phyloP scores from a whole-genome alignment of 2,329 filamentous ascomycete genomes.

The Diplodia sapinea region DNA sequence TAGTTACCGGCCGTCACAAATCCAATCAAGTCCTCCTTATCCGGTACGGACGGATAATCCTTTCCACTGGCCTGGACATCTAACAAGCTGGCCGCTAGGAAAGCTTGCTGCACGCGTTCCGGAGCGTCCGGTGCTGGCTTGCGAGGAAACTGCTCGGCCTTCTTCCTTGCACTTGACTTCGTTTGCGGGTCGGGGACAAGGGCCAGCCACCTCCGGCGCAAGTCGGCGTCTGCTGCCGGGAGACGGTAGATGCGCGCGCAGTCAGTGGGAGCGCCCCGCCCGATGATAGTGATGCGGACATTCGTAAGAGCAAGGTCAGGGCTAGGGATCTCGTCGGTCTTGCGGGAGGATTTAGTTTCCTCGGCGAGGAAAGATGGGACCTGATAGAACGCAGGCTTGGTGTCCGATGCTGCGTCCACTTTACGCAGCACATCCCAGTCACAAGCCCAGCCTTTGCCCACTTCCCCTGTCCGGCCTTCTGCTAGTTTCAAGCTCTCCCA shows the following conservation, averaged over 20 bases:
- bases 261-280: constrained; percentile 71
- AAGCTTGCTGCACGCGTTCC: constrained; percentile 55
- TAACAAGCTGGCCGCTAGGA: constrained; percentile 53
- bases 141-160: constrained; percentile 33
- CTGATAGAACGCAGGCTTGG: constrained; percentile 8
- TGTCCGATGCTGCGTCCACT: neutral
- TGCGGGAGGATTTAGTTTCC: constrained; percentile 22
- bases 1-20: constrained; percentile 90
- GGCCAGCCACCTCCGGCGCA: constrained; percentile 75
- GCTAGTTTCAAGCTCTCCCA: constrained; percentile 79
- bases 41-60: constrained; percentile 71
- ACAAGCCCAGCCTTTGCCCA: constrained; percentile 81
- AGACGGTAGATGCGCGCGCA: constrained; percentile 88
- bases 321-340: constrained; percentile 30
- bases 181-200: constrained; percentile 50
- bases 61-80: constrained; percentile 47
- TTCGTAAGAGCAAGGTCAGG: constrained; percentile 55
- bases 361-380: constrained; percentile 2
- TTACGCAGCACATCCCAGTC: constrained; percentile 68
- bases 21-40: constrained; percentile 77
- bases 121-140: constrained; percentile 45
- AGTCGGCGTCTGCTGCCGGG: constrained; percentile 60
- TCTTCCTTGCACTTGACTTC: constrained; percentile 35
- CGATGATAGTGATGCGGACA: constrained; percentile 69
- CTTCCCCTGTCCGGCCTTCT: constrained; percentile 75